Evolutionary conservation across 192 early-diverging fungal species (phyloP).

Genomic region (Backusella tarrabulga): DNA sequence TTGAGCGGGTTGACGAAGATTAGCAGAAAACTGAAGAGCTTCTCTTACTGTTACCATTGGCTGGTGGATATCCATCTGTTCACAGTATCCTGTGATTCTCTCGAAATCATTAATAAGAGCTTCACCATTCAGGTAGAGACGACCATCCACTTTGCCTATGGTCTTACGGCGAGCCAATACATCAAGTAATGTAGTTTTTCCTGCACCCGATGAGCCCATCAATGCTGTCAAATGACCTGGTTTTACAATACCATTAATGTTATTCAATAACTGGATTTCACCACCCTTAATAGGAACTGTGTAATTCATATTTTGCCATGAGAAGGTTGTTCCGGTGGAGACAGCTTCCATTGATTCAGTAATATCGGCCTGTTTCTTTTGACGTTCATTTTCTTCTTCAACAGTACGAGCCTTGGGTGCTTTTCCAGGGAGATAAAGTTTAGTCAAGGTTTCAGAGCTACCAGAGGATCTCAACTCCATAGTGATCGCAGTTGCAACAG

Average conservation of each 20-base stretch:
- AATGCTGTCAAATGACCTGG: conserved; percentile 75
- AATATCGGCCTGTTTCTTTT: conserved; percentile 28
- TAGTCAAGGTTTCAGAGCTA: conserved; percentile 45
- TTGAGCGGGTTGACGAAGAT: conserved; percentile 65
- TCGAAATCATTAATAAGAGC: conserved; percentile 63
- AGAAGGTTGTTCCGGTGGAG: conserved; percentile 47
- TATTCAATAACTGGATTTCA: conserved; percentile 61
- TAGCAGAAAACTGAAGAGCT: conserved; percentile 71
- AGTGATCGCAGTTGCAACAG: conserved; percentile 34
- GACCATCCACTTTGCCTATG: conserved; percentile 57
- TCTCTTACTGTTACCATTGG: conserved; percentile 76
- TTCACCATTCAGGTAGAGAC: conserved; percentile 63
- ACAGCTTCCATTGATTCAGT: conserved; percentile 35
- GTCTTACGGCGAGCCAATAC: conserved; percentile 77
- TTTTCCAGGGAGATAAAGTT: conserved; percentile 45
- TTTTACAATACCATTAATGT: conserved; percentile 66
- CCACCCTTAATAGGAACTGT: conserved; percentile 66
- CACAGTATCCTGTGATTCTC: conserved; percentile 75
- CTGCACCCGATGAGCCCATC: conserved; percentile 76
- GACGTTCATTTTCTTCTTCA: conserved; percentile 29
- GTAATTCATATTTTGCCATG: conserved; percentile 70
- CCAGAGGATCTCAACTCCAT: conserved; percentile 51
- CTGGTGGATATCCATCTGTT: conserved; percentile 83
- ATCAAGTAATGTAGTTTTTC: conserved; percentile 78
- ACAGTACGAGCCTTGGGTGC: conserved; percentile 23